Conservation (phyloP, 2,329 filamentous ascomycete species). For the Aspergillus fructus region DNA sequence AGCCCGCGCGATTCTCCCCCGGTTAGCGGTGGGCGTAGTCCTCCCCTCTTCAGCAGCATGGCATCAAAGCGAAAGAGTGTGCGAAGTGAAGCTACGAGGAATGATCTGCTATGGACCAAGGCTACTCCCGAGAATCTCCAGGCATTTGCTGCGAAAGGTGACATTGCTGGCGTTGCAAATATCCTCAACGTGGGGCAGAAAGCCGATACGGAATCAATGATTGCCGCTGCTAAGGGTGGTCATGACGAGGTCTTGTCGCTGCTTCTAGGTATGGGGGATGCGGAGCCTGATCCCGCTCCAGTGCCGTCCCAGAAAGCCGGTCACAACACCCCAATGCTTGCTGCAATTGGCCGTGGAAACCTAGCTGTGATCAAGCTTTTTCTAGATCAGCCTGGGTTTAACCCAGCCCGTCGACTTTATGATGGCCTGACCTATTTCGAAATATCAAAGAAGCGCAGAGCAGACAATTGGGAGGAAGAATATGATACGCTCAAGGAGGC, state of each 20-base stretch:
- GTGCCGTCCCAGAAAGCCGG: conserved; percentile 61
- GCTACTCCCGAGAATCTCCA: conserved; percentile 51
- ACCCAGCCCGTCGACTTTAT: conserved; percentile 72
- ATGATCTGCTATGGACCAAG: conserved; percentile 52
- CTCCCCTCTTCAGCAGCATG: conserved; percentile 34
- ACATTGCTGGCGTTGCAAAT: conserved; percentile 49
- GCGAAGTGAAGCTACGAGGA: conserved; percentile 50
- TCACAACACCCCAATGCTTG: conserved; percentile 86
- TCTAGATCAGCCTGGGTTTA: conserved; percentile 73
- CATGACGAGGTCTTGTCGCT: conserved; percentile 86
- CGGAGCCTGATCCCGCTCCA: conserved; percentile 68
- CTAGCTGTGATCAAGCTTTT: conserved; percentile 80
- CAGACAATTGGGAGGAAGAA: conserved; percentile 88
- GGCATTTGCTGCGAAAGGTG: conserved; percentile 50
- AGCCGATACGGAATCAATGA: conserved; percentile 79
- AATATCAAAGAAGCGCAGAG: conserved; percentile 76
- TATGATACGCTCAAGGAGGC: conserved; percentile 74
- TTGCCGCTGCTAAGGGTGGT: conserved; percentile 86
- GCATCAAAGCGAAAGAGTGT: conserved; percentile 45
- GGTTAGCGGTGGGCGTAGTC: conserved; percentile 39
- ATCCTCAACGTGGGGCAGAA: conserved; percentile 53
- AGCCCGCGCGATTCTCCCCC: conserved; percentile 48
- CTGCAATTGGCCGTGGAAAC: conserved; percentile 86
- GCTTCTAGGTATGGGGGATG: conserved; percentile 65
- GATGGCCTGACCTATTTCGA: conserved; percentile 83